phyloP scores from a whole-genome alignment of 1,139 yeast genomes.

The Sugiyamaella neomexicana region DNA sequence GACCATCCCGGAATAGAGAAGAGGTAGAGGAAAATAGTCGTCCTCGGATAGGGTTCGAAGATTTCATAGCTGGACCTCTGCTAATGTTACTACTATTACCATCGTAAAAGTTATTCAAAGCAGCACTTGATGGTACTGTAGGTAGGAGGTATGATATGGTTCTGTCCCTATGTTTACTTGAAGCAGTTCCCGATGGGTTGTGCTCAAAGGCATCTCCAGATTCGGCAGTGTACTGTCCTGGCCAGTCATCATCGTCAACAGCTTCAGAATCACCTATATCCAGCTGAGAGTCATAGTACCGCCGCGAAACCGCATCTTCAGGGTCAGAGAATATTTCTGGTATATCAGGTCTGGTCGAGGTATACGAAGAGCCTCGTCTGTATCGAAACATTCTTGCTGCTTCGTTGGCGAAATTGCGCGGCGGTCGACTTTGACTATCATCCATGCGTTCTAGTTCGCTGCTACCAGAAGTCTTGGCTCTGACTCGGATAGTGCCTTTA shows the following conservation, averaged over 20 bases:
- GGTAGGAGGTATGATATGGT: constrained; percentile 9
- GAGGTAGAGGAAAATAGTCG: constrained; percentile 27
- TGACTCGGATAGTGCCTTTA: constrained; percentile 31
- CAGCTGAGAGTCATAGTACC: constrained; percentile 16
- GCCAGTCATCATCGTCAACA: constrained; percentile 21
- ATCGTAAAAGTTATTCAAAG: constrained; percentile 5
- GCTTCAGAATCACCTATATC: constrained; percentile 24
- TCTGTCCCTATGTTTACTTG: constrained; percentile 4
- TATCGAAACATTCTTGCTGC: neutral
- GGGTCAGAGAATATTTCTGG: constrained; percentile 22
- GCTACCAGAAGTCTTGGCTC: constrained; percentile 2
- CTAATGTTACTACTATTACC: neutral
- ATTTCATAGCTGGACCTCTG: neutral
- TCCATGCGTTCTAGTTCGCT: constrained; percentile 1
- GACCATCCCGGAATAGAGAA: constrained; percentile 21
- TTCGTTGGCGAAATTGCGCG: constrained; percentile 12
- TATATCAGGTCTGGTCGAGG: constrained; percentile 8
- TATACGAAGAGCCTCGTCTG: constrained; percentile 12
- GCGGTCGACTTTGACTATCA: neutral
- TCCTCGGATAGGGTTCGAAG: constrained; percentile 1
- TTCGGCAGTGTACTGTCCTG: constrained; percentile 1
- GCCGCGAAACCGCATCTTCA: constrained; percentile 19
- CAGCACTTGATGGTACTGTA: constrained; percentile 18
- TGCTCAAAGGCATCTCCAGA: constrained; percentile 1
- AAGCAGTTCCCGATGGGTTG: constrained; percentile 2